Evolutionary conservation across 495 filamentous ascomycete species (phyloP).

Genomic region (Talaromyces thailandensis): DNA sequence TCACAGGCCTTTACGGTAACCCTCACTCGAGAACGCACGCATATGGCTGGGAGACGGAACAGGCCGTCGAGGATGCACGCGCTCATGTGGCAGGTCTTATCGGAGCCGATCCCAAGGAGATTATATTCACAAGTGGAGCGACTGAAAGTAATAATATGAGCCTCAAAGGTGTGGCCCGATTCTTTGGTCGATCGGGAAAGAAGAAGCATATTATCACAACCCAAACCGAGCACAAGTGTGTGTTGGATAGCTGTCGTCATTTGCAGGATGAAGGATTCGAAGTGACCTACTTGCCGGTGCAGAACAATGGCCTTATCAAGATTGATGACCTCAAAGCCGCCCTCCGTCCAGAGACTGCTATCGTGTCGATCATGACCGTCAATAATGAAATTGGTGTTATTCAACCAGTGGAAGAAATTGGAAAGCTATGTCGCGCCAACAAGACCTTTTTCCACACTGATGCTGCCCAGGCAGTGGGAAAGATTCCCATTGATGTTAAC

Average conservation of each 20-base stretch:
- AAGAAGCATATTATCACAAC: slow-evolving; percentile 97
- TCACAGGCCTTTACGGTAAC: slow-evolving; percentile 90
- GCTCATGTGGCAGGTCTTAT: slow-evolving; percentile 77
- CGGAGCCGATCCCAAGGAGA: slow-evolving; percentile 93
- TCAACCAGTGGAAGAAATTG: slow-evolving; percentile 89
- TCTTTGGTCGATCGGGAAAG: slow-evolving; percentile 85
- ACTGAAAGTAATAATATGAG: slow-evolving; percentile 99
- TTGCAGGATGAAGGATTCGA: slow-evolving; percentile 95
- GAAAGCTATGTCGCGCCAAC: slow-evolving; percentile 78
- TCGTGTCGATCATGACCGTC: slow-evolving; percentile 97
- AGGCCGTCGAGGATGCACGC: slow-evolving; percentile 79
- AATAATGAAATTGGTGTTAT: slow-evolving; percentile 99
- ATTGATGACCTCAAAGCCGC: slow-evolving; percentile 82
- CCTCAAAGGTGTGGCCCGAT: slow-evolving; percentile 93
- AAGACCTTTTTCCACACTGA: slow-evolving; percentile 99
- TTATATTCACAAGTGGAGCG: slow-evolving; percentile 95
- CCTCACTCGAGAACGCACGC: slow-evolving; percentile 96
- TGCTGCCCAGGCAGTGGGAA: slow-evolving; percentile 90
- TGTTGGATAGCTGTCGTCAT: slow-evolving; percentile 93
- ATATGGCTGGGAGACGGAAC: slow-evolving; percentile 97
- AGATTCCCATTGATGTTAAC: slow-evolving; percentile 94
- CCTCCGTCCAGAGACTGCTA: slow-evolving; percentile 79
- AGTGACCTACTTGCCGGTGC: slow-evolving; percentile 88
- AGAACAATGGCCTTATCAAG: slow-evolving; percentile 72
- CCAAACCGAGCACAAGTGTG: slow-evolving; percentile 98